Base-by-base conservation (phyloP, 2,329 filamentous ascomycete genomes). In the Cladosporium colombiae region DNA sequence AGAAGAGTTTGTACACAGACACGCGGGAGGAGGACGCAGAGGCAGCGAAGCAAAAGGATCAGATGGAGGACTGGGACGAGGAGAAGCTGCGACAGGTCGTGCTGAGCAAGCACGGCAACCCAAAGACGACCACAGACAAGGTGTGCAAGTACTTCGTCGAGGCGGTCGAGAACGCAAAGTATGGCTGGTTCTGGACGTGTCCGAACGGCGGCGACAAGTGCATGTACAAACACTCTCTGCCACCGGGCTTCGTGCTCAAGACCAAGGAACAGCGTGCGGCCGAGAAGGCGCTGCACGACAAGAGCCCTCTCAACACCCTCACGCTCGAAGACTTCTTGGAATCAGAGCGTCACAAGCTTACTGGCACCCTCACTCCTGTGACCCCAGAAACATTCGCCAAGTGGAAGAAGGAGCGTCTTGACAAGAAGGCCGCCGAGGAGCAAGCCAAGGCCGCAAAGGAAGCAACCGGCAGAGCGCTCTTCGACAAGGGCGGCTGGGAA, bases 131-230 rank as follows among this genome's bases (percentile, higher is more conserved):
- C 5, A 99, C 95, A 56, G 95, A 99, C 77, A 99, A 98, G 81
- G 95, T 99, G 71, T 99, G 95, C 91, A 99, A 98, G 81, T 97
- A 83, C 84, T 99, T 99, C 78, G 95, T 98, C 77, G 89, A 93
- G 72, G 95, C 95, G 29, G 95, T 99, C 69, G 95, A 99, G 81
- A 95, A 99, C 76, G 91, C 93, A 74, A 99, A 98, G 81, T 99
- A 99, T 75, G 95, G 95, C 69, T 99, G 95, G 95, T 98, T 99
- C 81, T 99, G 95, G 95, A 85, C 88, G 67, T 99, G 95, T 85
- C 95, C 95, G 56, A 98, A 98, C 75, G 93, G 93, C 70, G 94
- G 91, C 69, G 91, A 99, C 77, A 92, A 97, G 80, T 99, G 95
- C 90, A 98, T 95, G 90, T 99, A 99, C 78, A 93, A 91, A 81